phyloP scores from a whole-genome alignment of 805 yeast species.

The Zygoascus bituminiphila region DNA sequence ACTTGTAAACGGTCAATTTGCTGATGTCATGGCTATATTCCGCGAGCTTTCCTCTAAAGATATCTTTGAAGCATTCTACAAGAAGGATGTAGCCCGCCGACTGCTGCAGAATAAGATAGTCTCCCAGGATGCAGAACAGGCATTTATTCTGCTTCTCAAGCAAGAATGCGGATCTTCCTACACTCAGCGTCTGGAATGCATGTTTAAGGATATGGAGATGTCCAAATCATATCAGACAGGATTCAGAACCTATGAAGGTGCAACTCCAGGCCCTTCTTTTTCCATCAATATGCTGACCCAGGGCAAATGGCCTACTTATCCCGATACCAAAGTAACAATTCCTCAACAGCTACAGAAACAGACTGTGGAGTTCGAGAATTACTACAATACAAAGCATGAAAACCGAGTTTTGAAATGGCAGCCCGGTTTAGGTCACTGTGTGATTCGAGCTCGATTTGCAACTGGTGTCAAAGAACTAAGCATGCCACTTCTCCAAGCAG shows the following conservation, averaged over 20 bases:
- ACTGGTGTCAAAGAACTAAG: slow-evolving; percentile 26
- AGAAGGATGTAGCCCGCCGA: slow-evolving; percentile 80
- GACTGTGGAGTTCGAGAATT: slow-evolving; percentile 19
- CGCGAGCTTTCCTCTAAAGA: slow-evolving; percentile 85
- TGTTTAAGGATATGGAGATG: slow-evolving; percentile 87
- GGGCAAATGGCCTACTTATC: slow-evolving; percentile 27
- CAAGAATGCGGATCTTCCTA: slow-evolving; percentile 83
- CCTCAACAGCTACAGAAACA: slow-evolving; percentile 22
- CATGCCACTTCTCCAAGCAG: slow-evolving; percentile 23
- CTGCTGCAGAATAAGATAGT: slow-evolving; percentile 75
- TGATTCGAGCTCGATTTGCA: slow-evolving; percentile 23
- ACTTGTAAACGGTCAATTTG: background rate
- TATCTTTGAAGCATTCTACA: slow-evolving; percentile 84
- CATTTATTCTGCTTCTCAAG: slow-evolving; percentile 71
- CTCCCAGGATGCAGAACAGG: slow-evolving; percentile 70
- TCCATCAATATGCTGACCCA: slow-evolving; percentile 23
- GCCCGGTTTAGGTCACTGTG: slow-evolving; percentile 24
- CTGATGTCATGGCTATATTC: slow-evolving; percentile 59
- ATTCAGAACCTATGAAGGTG: slow-evolving; percentile 32
- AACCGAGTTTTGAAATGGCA: slow-evolving; percentile 23
- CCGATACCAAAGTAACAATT: slow-evolving; percentile 19
- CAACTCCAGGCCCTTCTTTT: slow-evolving; percentile 4
- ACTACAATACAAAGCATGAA: slow-evolving; percentile 14
- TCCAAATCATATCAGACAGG: slow-evolving; percentile 57
- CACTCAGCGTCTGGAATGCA: slow-evolving; percentile 82